Percentiles rank a stretch among this genome's conserved stretches.
These are phyloP conservation scores for Brettanomyces custersianus DNA, from an alignment of 805 yeast genomes.

Conservation along the genomic window DNA sequence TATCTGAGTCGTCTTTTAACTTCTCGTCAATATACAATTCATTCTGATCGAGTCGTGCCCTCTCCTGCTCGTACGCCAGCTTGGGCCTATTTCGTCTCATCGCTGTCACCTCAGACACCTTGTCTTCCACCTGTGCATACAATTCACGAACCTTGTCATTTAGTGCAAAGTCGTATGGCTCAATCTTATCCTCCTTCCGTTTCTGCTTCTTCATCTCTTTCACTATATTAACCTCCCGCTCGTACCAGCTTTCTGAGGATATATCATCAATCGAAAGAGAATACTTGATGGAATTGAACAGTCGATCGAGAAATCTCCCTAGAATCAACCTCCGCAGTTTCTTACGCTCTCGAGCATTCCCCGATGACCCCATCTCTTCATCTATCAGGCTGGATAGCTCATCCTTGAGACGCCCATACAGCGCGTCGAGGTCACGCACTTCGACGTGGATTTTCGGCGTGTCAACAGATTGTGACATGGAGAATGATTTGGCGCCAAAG, in stretches of 20 bases:
- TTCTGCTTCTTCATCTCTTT: constrained; percentile 11
- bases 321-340: constrained; percentile 33
- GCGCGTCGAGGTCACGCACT: constrained; percentile 41
- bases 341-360: constrained; percentile 12
- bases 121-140: constrained; percentile 53
- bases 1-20: constrained; percentile 13
- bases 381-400: constrained; percentile 37
- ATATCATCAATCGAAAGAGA: constrained; percentile 54
- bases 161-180: constrained; percentile 61
- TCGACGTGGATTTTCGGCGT: constrained; percentile 28
- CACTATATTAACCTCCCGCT: constrained; percentile 3
- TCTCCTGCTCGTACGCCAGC: constrained; percentile 29
- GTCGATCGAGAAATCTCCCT: constrained; percentile 37
- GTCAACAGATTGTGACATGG: neutral
- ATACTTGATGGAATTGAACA: constrained; percentile 48
- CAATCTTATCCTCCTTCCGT: constrained; percentile 32
- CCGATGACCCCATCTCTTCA: constrained; percentile 7
- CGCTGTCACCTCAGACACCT: constrained; percentile 46
- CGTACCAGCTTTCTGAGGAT: constrained; percentile 3
- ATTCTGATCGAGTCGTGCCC: constrained; percentile 17
- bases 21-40: constrained; percentile 8
- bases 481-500: neutral
- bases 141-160: constrained; percentile 49
- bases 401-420: constrained; percentile 35
- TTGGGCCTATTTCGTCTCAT: constrained; percentile 46